These are phyloP conservation scores for Alternaria triticina DNA, from an alignment of 2,329 filamentous ascomycete species.

Conservation along the genomic window DNA sequence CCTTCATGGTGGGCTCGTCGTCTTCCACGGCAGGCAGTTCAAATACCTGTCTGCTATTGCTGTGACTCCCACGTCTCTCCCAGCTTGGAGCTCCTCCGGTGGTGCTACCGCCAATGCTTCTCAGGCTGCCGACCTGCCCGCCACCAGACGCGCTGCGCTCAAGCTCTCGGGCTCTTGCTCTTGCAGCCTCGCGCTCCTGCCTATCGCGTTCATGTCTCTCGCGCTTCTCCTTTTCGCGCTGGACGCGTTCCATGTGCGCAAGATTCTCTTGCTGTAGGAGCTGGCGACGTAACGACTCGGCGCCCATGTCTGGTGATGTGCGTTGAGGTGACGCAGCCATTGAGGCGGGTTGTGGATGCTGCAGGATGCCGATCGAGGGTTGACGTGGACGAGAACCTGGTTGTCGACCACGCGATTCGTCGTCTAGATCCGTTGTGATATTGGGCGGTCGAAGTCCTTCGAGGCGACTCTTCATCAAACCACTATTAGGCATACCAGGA, in stretches of 20 bases:
- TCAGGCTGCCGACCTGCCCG: slow-evolving; percentile 39
- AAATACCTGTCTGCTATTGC: slow-evolving; percentile 32
- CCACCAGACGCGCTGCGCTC: slow-evolving; percentile 44
- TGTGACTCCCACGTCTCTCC: slow-evolving; percentile 32
- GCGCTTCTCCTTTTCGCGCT: slow-evolving; percentile 36
- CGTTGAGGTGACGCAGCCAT: slow-evolving; percentile 49
- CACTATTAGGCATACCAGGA: slow-evolving; percentile 35
- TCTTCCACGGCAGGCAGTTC: slow-evolving; percentile 50
- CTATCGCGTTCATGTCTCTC: slow-evolving; percentile 33
- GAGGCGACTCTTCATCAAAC: slow-evolving; percentile 38
- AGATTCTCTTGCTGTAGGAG: slow-evolving; percentile 43
- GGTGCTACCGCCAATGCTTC: slow-evolving; percentile 37
- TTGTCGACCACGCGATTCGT: slow-evolving; percentile 18
- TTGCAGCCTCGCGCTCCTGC: slow-evolving; percentile 35
- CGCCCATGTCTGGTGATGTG: slow-evolving; percentile 46
- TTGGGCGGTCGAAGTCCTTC: slow-evolving; percentile 38
- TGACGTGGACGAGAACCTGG: slow-evolving; percentile 37
- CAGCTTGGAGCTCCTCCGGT: slow-evolving; percentile 33
- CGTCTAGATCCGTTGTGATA: slow-evolving; percentile 31
- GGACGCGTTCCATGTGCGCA: slow-evolving; percentile 40
- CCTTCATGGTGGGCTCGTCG: slow-evolving; percentile 66
- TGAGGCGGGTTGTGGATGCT: slow-evolving; percentile 47
- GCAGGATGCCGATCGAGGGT: slow-evolving; percentile 41
- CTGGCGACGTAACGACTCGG: slow-evolving; percentile 43
- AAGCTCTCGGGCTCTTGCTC: slow-evolving; percentile 42